Conservation (phyloP, 495 filamentous ascomycete genomes). For the Penicillium antarcticum region DNA sequence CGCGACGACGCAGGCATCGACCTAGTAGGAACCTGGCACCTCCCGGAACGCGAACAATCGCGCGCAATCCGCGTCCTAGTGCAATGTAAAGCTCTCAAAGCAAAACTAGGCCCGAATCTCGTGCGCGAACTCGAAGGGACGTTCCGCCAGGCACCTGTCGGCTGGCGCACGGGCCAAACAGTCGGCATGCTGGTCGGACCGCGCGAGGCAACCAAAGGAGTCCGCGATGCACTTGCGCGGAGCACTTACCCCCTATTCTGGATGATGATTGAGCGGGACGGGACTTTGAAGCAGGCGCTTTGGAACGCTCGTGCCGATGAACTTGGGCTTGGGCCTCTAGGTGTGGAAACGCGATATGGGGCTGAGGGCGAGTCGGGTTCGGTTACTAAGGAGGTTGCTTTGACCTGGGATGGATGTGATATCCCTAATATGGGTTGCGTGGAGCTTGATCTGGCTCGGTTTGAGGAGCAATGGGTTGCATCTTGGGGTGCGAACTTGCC, state of each 20-base stretch:
- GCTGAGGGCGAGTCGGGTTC: conserved; percentile 6
- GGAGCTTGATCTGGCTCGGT: conserved; percentile 22
- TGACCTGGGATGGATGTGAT: conserved; percentile 59
- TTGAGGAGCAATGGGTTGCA: conserved; percentile 31
- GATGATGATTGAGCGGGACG: conserved; percentile 46
- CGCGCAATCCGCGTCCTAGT: conserved; percentile 61
- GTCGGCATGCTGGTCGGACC: conserved; percentile 62
- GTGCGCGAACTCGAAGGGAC: conserved; percentile 86
- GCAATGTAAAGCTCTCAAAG: conserved; percentile 74
- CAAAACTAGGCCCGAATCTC: conserved; percentile 57
- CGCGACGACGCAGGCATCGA: conserved; percentile 78
- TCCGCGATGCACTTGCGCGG: conserved; percentile 62
- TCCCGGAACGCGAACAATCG: conserved; percentile 43
- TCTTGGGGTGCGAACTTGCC: conserved; percentile 25
- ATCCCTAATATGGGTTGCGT: conserved; percentile 38
- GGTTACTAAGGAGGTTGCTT: conserved; percentile 33
- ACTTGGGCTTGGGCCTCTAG: conserved; percentile 61
- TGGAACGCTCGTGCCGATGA: conserved; percentile 54
- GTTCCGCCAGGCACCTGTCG: conserved; percentile 63
- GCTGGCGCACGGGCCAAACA: conserved; percentile 59
- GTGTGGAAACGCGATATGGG: conserved; percentile 55
- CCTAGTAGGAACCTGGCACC: conserved; percentile 74
- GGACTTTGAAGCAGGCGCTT: conserved; percentile 34
- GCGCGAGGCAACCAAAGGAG: conserved; percentile 53
- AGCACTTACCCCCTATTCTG: conserved; percentile 65